Percentiles rank a stretch among this genome's conserved stretches.
Conservation (phyloP, 345 rosid genomes). For the Citrus unshiu region DNA sequence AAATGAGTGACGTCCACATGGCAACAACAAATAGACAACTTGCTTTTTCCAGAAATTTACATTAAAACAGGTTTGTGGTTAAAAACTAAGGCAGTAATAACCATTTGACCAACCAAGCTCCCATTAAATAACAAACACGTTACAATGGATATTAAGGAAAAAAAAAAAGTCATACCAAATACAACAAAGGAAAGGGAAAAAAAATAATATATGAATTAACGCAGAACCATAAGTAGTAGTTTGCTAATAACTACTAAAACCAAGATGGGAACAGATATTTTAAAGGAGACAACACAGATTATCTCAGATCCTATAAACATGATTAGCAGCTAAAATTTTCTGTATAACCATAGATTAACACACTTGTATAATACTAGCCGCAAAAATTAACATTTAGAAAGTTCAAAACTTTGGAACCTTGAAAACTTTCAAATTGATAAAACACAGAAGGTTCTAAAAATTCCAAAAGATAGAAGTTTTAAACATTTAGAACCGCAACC, state of each 20-base stretch:
- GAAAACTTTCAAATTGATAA: neutral
- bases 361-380: neutral
- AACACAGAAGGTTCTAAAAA: neutral
- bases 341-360: neutral
- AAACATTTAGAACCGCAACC: neutral
- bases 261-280: neutral
- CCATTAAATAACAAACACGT: neutral
- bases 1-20: neutral
- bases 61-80: neutral
- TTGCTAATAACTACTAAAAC: conserved; percentile 10
- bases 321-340: conserved; percentile 3
- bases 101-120: neutral
- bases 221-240: neutral
- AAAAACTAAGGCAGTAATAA: neutral
- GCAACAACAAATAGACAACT: neutral
- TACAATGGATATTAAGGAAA: neutral
- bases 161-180: neutral
- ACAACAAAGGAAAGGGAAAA: neutral
- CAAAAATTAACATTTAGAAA: neutral
- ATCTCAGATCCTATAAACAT: neutral
- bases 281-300: neutral
- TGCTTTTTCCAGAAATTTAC: neutral
- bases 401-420: neutral
- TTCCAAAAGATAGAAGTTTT: neutral
- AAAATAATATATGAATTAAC: neutral